Conservation (phyloP, 2,329 filamentous ascomycete species). For the Hysterium pulicare region DNA sequence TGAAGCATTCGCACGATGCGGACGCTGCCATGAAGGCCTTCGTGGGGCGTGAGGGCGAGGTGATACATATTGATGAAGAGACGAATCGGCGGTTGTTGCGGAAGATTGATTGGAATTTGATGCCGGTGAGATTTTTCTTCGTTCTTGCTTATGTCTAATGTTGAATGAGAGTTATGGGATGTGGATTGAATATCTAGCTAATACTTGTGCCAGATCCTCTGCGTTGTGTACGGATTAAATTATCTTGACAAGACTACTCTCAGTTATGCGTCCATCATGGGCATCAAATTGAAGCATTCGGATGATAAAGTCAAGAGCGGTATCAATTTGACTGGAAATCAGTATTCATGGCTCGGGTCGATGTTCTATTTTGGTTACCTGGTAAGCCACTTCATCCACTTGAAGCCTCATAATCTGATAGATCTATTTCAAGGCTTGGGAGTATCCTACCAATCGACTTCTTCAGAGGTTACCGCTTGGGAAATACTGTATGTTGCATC, state of each 20-base stretch:
- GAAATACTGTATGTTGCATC: slow-evolving; percentile 52
- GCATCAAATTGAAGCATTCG: slow-evolving; percentile 37
- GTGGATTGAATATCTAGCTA: too few species aligned
- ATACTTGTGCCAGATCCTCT: slow-evolving; percentile 47
- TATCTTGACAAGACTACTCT: slow-evolving; percentile 60
- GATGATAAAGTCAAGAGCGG: slow-evolving; percentile 35
- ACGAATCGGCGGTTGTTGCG: slow-evolving; percentile 58
- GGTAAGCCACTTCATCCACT: too few species aligned
- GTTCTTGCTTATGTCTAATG: too few species aligned
- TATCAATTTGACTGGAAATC: slow-evolving; percentile 45
- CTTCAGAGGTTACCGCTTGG: slow-evolving; percentile 63
- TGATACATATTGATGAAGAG: slow-evolving; percentile 53
- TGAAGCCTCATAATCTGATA: too few species aligned
- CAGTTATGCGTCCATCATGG: slow-evolving; percentile 52
- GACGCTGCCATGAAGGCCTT: slow-evolving; percentile 61
- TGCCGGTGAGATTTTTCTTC: slow-evolving; percentile 54
- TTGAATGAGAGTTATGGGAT: too few species aligned
- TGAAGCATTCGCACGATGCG: slow-evolving; percentile 55
- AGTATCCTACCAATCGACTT: slow-evolving; percentile 64
- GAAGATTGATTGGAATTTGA: slow-evolving; percentile 60
- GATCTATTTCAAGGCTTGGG: too few species aligned
- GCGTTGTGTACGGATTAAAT: slow-evolving; percentile 56
- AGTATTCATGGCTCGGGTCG: slow-evolving; percentile 51
- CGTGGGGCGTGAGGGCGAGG: slow-evolving; percentile 46
- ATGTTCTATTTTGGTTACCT: slow-evolving; percentile 55